phyloP scores from a whole-genome alignment of 371 early-diverging fungal species.

The Syncephalastrum racemosum region DNA sequence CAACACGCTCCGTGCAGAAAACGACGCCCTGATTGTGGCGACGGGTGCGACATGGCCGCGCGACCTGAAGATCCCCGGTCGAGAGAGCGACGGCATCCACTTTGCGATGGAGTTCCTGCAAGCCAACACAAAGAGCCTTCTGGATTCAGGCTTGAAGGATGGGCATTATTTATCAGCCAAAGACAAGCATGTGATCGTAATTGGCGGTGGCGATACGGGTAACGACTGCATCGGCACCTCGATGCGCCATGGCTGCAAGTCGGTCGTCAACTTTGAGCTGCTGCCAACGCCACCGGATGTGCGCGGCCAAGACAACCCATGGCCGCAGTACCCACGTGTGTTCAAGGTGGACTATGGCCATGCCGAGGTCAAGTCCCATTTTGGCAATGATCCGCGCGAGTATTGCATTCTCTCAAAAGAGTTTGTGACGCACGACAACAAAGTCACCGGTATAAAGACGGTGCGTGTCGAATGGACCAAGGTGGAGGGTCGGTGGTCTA shows the following conservation, averaged over 20 bases:
- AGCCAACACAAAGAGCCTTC: constrained; percentile 82
- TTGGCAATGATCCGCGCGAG: constrained; percentile 93
- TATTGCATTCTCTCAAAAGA: constrained; percentile 92
- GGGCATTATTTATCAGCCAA: constrained; percentile 81
- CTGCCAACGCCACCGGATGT: constrained; percentile 85
- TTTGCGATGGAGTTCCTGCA: constrained; percentile 98
- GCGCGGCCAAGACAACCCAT: constrained; percentile 90
- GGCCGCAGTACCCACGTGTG: constrained; percentile 94
- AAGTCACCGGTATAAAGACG: constrained; percentile 90
- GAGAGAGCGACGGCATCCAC: constrained; percentile 87
- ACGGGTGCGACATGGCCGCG: constrained; percentile 98
- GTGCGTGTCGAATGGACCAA: constrained; percentile 94
- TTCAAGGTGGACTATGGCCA: constrained; percentile 97
- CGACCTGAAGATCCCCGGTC: constrained; percentile 86
- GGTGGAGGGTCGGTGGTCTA: constrained; percentile 81
- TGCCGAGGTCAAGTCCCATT: constrained; percentile 82
- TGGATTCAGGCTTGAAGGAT: constrained; percentile 76
- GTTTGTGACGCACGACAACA: constrained; percentile 85
- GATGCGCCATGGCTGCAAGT: constrained; percentile 88
- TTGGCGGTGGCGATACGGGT: constrained; percentile 98
- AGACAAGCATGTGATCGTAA: constrained; percentile 93
- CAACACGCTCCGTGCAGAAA: constrained; percentile 54
- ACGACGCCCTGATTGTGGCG: constrained; percentile 87
- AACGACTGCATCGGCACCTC: constrained; percentile 96
- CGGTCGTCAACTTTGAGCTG: constrained; percentile 94